Evolutionary conservation across 208 protist species (phyloP).

Genomic region (Leishmania turanica): DNA sequence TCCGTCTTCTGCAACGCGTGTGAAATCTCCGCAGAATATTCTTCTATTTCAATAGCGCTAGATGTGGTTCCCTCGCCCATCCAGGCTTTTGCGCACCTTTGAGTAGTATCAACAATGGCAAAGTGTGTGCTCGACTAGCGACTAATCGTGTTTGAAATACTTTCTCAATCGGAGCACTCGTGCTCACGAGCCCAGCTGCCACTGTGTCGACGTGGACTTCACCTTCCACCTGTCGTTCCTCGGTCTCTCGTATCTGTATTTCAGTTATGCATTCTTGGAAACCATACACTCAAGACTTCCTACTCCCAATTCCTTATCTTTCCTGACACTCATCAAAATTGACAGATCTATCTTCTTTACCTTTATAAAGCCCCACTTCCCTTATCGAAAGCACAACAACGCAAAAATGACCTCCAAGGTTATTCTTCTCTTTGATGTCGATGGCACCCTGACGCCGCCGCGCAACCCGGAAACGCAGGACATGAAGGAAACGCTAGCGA

Average conservation of each 20-base stretch:
- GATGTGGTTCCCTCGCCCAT: neutral
- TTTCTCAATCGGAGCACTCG: neutral
- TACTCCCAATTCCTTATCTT: neutral
- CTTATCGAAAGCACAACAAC: neutral
- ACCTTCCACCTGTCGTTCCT: neutral
- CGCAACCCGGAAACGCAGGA: slow-evolving; percentile 81
- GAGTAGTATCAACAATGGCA: neutral
- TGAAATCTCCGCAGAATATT: neutral
- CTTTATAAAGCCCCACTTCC: neutral
- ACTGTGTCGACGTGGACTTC: neutral
- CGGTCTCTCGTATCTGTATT: neutral
- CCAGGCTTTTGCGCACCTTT: neutral
- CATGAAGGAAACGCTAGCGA: slow-evolving; percentile 88
- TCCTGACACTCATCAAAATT: neutral
- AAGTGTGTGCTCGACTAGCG: neutral
- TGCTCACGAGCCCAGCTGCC: neutral
- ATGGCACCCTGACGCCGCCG: slow-evolving; percentile 92
- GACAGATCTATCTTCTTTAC: neutral
- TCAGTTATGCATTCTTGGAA: neutral
- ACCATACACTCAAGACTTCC: neutral
- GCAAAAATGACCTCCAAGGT: slow-evolving; percentile 42
- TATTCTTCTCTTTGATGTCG: slow-evolving; percentile 97
- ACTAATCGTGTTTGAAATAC: neutral
- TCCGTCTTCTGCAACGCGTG: neutral
- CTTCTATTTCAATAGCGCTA: no score